Evolutionary conservation across 2,329 filamentous ascomycete genomes (phyloP), one percentile per base, ranked within the genome.

Genomic region (Periconia sp.): DNA sequence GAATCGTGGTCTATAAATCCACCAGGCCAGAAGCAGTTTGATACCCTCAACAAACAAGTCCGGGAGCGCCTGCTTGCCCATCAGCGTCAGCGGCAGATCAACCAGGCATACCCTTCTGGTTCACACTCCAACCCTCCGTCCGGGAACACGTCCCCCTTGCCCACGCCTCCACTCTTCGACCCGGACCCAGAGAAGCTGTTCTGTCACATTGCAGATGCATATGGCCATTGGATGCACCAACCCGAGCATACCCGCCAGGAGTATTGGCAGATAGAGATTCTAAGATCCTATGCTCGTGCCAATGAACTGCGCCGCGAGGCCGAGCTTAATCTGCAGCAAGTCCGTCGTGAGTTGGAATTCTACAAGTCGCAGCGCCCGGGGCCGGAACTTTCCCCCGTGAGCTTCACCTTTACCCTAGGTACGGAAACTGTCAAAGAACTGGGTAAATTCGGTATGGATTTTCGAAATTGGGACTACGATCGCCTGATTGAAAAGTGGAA

Each of bases 1-100:
- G 85, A 87, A 2, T 94, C 91, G 0, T 96, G 93, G 86, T 91
- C 91, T 0, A 83, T 96, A 31, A 79, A 85, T 19, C 87, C 90
- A 1, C 92, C 92, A 0, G 86, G 85, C 1, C 80, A 85, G 57
- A 84, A 86, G 59, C 90, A 96, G 71, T 86, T 85, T 47, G 85
- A 89, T 15, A 88, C 90, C 1, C 78, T 97, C 15, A 81, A 84
- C 41, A 76, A 81, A 49, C 86, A 84, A 52, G 88, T 94, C 51
- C 78, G 81, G 14, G 82, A 87, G 31, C 83, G 89, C 53, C 89
- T 93, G 30, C 54, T 73, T 33, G 65, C 69, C 41, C 62, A 69
- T 64, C 65, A 68, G 64, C 65, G 60, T 20, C 70, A 66, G 59
- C 65, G 61, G 31, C 72, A 68, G 66, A 65, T 65, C 64, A 69